phyloP scores from a whole-genome alignment of 176 grass and related monocot genomes.

The Oryza glaberrima region DNA sequence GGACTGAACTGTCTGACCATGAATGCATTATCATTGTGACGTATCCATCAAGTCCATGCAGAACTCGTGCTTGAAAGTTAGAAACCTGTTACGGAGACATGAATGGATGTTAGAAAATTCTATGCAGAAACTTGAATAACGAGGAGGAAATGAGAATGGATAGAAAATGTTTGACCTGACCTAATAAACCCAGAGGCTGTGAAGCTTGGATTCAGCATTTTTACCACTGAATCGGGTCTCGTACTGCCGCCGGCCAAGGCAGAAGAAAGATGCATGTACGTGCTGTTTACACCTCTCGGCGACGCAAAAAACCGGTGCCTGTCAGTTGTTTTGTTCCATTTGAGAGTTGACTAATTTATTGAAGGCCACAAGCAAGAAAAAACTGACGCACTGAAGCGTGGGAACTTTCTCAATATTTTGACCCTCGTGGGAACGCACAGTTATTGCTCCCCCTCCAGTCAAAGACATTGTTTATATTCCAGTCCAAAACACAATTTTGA shows the following conservation, averaged over 20 bases:
- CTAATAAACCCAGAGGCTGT: not conserved
- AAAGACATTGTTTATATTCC: not conserved
- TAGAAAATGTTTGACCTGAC: not conserved
- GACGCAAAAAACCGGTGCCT: not conserved
- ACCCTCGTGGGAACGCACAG: no score
- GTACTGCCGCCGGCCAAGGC: not conserved
- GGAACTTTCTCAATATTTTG: no score
- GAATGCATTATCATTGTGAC: not conserved
- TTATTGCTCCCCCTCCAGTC: no score
- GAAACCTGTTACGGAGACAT: not conserved
- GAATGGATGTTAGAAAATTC: not conserved
- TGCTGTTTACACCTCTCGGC: not conserved
- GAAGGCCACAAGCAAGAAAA: not conserved
- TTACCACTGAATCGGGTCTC: not conserved
- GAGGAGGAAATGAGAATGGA: not conserved
- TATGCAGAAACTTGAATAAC: not conserved
- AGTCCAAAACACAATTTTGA: no score
- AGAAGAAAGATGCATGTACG: not conserved
- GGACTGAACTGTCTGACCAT: not conserved
- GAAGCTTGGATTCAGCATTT: not conserved
- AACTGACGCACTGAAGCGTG: not conserved
- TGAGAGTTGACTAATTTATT: not conserved
- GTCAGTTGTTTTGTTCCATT: not conserved
- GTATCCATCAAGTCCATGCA: not conserved
- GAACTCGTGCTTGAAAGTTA: not conserved